Evolutionary conservation across 768 basidiomycete species (phyloP).

Genomic region (Lactarius tabidus): DNA sequence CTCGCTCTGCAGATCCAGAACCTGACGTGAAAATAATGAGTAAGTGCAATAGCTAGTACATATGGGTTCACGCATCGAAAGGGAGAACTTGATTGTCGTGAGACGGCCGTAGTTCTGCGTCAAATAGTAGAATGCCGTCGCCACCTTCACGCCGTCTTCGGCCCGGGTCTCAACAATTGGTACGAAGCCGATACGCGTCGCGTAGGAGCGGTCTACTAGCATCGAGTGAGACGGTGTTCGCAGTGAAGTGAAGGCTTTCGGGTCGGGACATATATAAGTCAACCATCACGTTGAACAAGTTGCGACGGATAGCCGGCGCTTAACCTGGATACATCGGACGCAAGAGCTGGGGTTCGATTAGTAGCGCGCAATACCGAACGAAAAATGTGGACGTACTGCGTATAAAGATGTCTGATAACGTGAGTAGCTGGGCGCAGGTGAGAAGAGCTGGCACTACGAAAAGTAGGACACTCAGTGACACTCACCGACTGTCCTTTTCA

Average conservation of each 20-base stretch:
- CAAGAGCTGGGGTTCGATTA: no score
- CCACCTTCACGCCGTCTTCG: constrained; percentile 38
- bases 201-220: constrained; percentile 69
- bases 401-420: no score
- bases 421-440: constrained; percentile 34
- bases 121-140: constrained; percentile 37
- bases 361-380: no score
- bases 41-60: neutral
- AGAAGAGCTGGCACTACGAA: constrained; percentile 2
- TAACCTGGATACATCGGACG: no score
- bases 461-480: constrained; percentile 38
- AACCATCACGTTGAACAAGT: no score
- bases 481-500: constrained; percentile 73
- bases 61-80: neutral
- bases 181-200: constrained; percentile 84
- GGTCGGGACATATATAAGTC: constrained; percentile 77
- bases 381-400: no score
- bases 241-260: constrained; percentile 56
- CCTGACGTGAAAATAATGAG: constrained; percentile 3
- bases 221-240: constrained; percentile 56
- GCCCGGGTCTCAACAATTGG: no score
- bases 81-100: no score
- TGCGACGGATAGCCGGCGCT: no score
- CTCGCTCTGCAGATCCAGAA: neutral
- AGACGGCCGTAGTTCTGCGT: constrained; percentile 10